Conservation (phyloP, 2,329 filamentous ascomycete genomes). For the Calonectria multiphialidica region DNA sequence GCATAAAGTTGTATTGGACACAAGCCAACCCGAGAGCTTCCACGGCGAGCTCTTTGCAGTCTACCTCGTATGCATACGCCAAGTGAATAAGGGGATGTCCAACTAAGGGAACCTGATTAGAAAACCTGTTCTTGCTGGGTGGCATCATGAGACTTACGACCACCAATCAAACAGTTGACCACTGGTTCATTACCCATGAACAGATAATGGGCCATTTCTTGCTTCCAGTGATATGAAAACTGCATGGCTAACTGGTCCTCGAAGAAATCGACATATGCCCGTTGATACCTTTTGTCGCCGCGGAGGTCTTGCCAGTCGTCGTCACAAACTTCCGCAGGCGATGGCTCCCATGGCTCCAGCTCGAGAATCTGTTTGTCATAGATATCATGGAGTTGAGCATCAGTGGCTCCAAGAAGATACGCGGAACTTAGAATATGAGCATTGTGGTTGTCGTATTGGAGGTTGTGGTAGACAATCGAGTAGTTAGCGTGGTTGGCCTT, state of each 20-base stretch:
- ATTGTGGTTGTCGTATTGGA: conserved; percentile 85
- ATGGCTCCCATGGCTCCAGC: conserved; percentile 85
- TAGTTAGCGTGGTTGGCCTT: conserved; percentile 94
- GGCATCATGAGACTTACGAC: conserved; percentile 67
- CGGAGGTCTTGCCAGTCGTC: conserved; percentile 90
- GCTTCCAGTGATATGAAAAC: conserved; percentile 86
- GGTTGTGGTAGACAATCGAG: conserved; percentile 82
- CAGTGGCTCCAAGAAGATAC: conserved; percentile 84
- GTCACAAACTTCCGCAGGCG: conserved; percentile 84
- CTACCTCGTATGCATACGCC: conserved; percentile 92
- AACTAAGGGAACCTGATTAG: conserved; percentile 62
- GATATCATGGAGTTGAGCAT: conserved; percentile 79
- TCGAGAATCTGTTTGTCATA: conserved; percentile 82
- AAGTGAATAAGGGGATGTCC: conserved; percentile 95
- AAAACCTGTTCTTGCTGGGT: background rate
- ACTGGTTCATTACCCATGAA: conserved; percentile 81
- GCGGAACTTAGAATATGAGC: conserved; percentile 86
- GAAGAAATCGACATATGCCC: conserved; percentile 94
- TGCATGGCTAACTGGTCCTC: conserved; percentile 86
- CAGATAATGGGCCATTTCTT: conserved; percentile 80
- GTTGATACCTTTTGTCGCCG: conserved; percentile 84
- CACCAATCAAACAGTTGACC: conserved; percentile 82
- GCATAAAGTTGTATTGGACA: conserved; percentile 69
- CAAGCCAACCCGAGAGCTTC: conserved; percentile 83
- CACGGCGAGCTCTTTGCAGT: conserved; percentile 86